A percentile compares a stretch with the other conserved stretches of the same genome.
Evolutionary conservation across 305 asterid species (phyloP).

Genomic region (Ajuga reptans): DNA sequence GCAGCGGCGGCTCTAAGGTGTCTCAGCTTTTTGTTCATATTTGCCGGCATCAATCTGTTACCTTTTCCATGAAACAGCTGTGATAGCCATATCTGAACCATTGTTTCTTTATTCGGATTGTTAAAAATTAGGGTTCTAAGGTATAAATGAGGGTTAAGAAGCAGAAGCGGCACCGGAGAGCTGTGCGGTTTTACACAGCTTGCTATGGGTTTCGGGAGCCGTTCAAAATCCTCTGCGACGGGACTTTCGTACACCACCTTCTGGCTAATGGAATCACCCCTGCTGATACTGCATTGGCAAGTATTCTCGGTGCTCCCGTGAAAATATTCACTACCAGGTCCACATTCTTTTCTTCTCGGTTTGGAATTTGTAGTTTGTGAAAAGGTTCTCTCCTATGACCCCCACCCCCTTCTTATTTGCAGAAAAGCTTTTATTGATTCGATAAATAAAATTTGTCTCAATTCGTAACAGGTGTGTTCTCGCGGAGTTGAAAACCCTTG

Average conservation of each 20-base stretch:
- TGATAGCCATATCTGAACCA: not conserved
- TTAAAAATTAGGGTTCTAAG: not conserved
- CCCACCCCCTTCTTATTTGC: not conserved
- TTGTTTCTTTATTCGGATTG: not conserved
- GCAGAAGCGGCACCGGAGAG: conserved; percentile 81
- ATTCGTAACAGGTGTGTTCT: conserved; percentile 63
- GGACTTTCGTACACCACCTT: conserved; percentile 86
- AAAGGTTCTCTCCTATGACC: not conserved
- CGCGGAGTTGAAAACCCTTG: conserved; percentile 76
- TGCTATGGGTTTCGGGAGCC: conserved; percentile 90
- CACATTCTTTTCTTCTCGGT: not conserved
- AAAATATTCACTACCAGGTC: conserved; percentile 79
- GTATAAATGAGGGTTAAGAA: conserved; percentile 65
- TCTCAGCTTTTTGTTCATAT: not conserved
- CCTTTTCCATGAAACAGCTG: not conserved
- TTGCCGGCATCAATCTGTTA: not conserved
- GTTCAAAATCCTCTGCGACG: conserved; percentile 86
- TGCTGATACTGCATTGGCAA: conserved; percentile 76
- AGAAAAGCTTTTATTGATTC: not conserved
- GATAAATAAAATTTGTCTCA: not conserved
- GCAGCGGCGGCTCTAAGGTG: not conserved
- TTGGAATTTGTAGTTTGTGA: not conserved
- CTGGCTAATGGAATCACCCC: conserved; percentile 52
- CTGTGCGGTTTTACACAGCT: conserved; percentile 68
- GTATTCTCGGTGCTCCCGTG: conserved; percentile 55